A percentile compares a stretch with the other conserved stretches of the same genome.
Conservation (phyloP, 2,329 filamentous ascomycete species). For the Sarocladium kiliense region DNA sequence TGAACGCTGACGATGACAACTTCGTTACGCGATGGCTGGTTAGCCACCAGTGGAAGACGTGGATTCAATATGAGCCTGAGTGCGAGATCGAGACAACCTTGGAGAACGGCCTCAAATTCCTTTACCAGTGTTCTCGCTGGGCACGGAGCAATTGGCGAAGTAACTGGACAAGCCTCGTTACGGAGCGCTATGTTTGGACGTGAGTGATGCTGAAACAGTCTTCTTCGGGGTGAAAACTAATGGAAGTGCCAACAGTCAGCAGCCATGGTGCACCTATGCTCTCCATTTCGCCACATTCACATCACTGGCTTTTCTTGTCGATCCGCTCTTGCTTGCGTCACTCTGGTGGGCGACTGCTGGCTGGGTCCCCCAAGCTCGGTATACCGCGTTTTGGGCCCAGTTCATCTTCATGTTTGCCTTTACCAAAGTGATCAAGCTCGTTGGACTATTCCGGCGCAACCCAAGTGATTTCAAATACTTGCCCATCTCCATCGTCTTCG, state of each 20-base stretch:
- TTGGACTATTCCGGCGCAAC: conserved; percentile 80
- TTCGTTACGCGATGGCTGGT: conserved; percentile 97
- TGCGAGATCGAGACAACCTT: conserved; percentile 91
- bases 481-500: conserved; percentile 83
- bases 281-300: conserved; percentile 90
- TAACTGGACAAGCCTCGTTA: conserved; percentile 85
- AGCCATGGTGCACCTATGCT: conserved; percentile 90
- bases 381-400: conserved; percentile 55
- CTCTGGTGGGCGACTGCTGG: conserved; percentile 63
- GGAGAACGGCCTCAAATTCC: conserved; percentile 81
- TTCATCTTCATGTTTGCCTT: conserved; percentile 71
- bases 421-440: conserved; percentile 86
- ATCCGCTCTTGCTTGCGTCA: conserved; percentile 65
- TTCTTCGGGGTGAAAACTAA: conserved; percentile 14
- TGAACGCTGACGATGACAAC: conserved; percentile 97
- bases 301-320: conserved; percentile 75
- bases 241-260: conserved; percentile 55
- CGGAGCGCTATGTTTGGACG: conserved; percentile 80
- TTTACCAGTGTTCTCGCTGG: conserved; percentile 93
- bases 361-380: conserved; percentile 50
- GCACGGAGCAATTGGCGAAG: conserved; percentile 97
- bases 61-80: conserved; percentile 88
- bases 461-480: conserved; percentile 75
- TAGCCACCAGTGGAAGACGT: conserved; percentile 86
- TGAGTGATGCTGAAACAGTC: conserved; percentile 50